These are phyloP conservation scores for Alternaria incomplexa DNA, from an alignment of 2,329 filamentous ascomycete species.

Conservation along the genomic window DNA sequence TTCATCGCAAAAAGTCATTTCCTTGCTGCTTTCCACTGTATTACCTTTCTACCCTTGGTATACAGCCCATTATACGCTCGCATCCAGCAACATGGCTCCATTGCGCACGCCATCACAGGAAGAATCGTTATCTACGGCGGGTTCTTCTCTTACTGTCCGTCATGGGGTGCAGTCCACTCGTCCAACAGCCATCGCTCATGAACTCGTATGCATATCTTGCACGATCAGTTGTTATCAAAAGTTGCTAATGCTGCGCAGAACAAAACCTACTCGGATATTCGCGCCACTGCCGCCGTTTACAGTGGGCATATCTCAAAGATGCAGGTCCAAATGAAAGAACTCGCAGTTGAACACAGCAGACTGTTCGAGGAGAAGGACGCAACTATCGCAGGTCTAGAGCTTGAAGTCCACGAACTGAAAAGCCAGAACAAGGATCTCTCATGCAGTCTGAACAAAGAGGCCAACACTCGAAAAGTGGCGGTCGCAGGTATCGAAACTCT, in stretches of 20 bases:
- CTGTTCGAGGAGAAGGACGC: not conserved
- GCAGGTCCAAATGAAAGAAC: rapidly evolving
- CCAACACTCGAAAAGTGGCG: not conserved
- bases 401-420: not conserved
- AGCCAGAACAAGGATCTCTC: not conserved
- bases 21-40: too few species aligned
- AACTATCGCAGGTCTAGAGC: not conserved
- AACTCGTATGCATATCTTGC: not conserved
- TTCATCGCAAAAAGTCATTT: too few species aligned
- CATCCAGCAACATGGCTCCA: not conserved
- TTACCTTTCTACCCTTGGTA: too few species aligned
- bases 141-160: not conserved
- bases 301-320: not conserved
- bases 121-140: rapidly evolving
- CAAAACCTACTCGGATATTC: not conserved
- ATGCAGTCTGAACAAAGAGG: not conserved
- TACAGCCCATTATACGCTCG: not conserved
- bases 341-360: not conserved
- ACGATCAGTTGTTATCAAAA: rapidly evolving
- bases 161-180: not conserved
- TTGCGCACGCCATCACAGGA: not conserved
- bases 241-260: not conserved
- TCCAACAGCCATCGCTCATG: not conserved
- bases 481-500: rapidly evolving
- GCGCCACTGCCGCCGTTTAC: not conserved